Percentiles rank a stretch among this genome's conserved stretches.
phyloP scores from a whole-genome alignment of 495 filamentous ascomycete genomes.

The Aspergillus leporis region DNA sequence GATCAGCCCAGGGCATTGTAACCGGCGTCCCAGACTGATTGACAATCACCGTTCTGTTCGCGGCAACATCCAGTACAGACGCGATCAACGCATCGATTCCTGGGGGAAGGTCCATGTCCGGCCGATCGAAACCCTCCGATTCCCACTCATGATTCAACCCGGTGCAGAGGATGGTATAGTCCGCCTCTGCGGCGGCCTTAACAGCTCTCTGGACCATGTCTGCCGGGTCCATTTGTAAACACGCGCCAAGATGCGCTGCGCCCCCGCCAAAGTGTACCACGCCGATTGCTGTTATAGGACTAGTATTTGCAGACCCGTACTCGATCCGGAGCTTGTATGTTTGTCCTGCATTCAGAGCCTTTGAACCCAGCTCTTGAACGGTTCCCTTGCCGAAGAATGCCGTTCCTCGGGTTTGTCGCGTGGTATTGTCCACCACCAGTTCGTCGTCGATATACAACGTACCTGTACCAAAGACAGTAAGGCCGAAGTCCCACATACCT shows the following conservation, averaged over 20 bases:
- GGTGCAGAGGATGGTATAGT: conserved; percentile 72
- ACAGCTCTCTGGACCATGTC: conserved; percentile 66
- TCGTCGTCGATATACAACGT: conserved; percentile 66
- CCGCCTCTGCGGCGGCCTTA: conserved; percentile 56
- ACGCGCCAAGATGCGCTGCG: conserved; percentile 71
- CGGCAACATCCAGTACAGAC: conserved; percentile 64
- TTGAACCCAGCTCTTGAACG: conserved; percentile 54
- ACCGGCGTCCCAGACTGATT: conserved; percentile 79
- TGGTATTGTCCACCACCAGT: conserved; percentile 63
- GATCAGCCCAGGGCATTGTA: conserved; percentile 74
- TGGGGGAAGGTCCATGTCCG: conserved; percentile 74
- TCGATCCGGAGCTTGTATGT: conserved; percentile 58
- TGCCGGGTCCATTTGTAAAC: conserved; percentile 60
- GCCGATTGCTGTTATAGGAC: conserved; percentile 46
- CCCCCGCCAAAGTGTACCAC: conserved; percentile 57
- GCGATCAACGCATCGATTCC: conserved; percentile 63
- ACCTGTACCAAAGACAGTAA: conserved; percentile 69
- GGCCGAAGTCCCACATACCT: conserved; percentile 68
- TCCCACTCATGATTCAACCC: conserved; percentile 83
- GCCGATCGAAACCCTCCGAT: conserved; percentile 77
- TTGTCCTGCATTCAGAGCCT: conserved; percentile 51
- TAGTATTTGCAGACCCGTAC: conserved; percentile 60
- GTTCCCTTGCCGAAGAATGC: conserved; percentile 60
- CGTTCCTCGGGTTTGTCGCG: conserved; percentile 54
- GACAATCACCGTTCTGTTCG: conserved; percentile 65